Evolutionary conservation across 192 early-diverging fungal genomes (phyloP).

Genomic region (Chytriomyces hyalinus): DNA sequence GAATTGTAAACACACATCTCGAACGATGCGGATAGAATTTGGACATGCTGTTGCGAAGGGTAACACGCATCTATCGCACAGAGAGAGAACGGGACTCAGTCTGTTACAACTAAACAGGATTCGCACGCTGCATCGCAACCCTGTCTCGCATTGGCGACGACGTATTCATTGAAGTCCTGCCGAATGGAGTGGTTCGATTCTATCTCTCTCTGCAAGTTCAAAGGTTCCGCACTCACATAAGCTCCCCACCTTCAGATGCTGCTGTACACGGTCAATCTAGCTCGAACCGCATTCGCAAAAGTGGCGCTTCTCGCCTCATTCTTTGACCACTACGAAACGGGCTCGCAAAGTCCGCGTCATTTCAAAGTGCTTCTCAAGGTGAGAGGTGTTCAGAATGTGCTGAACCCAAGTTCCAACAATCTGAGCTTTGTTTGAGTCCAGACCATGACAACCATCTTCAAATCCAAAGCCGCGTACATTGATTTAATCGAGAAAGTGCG

Average conservation of each 20-base stretch:
- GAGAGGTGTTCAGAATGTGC: not conserved
- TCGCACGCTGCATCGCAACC: constrained; percentile 8
- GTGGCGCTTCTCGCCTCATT: constrained; percentile 64
- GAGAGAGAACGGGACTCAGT: too few relatives aligned
- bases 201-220: not conserved
- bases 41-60: constrained; percentile 9
- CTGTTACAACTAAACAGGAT: not conserved
- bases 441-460: constrained; percentile 48
- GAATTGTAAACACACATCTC: not conserved
- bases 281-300: constrained; percentile 67
- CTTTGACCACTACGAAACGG: constrained; percentile 66
- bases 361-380: constrained; percentile 50
- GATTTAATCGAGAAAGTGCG: constrained; percentile 43
- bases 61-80: not conserved
- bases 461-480: constrained; percentile 13
- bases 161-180: constrained; percentile 62
- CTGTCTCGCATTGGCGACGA: constrained; percentile 59
- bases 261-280: constrained; percentile 69
- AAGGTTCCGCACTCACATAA: not conserved
- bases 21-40: constrained; percentile 11
- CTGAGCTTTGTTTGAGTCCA: not conserved
- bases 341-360: constrained; percentile 30
- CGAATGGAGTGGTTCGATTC: constrained; percentile 28
- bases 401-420: not conserved
- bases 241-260: constrained; percentile 24